Conservation (phyloP, 345 rosid species). For the Acer yangbiense region DNA sequence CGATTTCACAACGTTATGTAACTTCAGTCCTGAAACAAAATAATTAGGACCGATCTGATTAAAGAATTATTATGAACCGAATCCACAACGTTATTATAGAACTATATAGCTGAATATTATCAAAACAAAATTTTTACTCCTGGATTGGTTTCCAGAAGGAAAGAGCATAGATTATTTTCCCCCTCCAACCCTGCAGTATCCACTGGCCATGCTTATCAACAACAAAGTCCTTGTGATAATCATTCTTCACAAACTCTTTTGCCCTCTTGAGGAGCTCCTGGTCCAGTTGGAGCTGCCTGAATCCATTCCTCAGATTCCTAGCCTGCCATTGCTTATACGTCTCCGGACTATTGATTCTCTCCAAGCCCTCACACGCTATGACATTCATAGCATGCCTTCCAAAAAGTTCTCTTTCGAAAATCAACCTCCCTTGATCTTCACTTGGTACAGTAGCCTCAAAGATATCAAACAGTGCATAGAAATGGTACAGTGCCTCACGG, state of each 20-base stretch:
- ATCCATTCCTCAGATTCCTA: slow-evolving; percentile 47
- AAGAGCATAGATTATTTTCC: slow-evolving; percentile 42
- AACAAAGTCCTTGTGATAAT: slow-evolving; percentile 49
- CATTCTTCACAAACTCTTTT: slow-evolving; percentile 19
- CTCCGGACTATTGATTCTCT: slow-evolving; percentile 68
- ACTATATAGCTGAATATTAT: background rate
- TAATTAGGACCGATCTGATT: no score
- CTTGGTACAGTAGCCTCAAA: slow-evolving; percentile 50
- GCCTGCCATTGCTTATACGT: slow-evolving; percentile 59
- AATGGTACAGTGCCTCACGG: slow-evolving; percentile 60
- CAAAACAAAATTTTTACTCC: background rate
- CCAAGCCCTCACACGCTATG: slow-evolving; percentile 59
- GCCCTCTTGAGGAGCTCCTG: slow-evolving; percentile 29
- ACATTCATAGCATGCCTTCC: slow-evolving; percentile 56
- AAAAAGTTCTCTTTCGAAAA: slow-evolving; percentile 43
- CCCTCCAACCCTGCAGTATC: slow-evolving; percentile 67
- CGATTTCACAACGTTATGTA: no score
- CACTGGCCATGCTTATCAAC: slow-evolving; percentile 45
- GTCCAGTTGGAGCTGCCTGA: slow-evolving; percentile 44
- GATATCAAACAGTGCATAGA: slow-evolving; percentile 55
- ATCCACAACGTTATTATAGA: no score
- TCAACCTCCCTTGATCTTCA: slow-evolving; percentile 46
- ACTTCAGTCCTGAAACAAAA: no score
- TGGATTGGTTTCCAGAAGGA: slow-evolving; percentile 46
- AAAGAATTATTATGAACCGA: no score